phyloP scores from a whole-genome alignment of 2,329 filamentous ascomycete species.

The Rhexocercosporidium sp. region DNA sequence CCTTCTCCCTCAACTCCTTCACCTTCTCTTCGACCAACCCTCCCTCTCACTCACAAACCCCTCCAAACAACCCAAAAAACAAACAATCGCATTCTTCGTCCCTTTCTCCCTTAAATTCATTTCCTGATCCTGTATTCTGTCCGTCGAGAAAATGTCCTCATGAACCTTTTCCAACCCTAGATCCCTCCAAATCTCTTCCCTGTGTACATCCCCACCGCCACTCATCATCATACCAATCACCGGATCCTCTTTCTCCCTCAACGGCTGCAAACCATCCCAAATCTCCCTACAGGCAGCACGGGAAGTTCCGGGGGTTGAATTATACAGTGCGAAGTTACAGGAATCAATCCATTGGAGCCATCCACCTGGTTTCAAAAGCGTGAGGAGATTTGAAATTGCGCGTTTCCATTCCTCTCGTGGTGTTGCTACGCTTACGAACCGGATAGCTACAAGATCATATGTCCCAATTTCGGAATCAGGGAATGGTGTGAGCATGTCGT shows the following conservation, averaged over 20 bases:
- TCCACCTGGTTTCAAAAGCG: constrained; percentile 21
- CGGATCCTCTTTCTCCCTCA: constrained; percentile 14
- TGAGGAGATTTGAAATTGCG: constrained; percentile 12
- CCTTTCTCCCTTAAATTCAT: constrained; percentile 14
- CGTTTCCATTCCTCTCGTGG: constrained; percentile 19
- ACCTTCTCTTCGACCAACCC: constrained; percentile 26
- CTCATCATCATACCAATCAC: constrained; percentile 24
- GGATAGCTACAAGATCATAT: constrained; percentile 39
- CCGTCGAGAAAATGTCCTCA: constrained; percentile 25
- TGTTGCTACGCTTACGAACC: constrained; percentile 36
- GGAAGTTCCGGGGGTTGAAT: constrained; percentile 9
- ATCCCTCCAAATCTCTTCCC: constrained; percentile 12
- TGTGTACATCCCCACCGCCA: constrained; percentile 11
- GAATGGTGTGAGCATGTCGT: constrained; percentile 36
- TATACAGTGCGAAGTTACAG: constrained; percentile 25
- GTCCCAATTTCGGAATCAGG: constrained; percentile 29
- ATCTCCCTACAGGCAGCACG: constrained; percentile 20
- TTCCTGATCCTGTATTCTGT: constrained; percentile 12
- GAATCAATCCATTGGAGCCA: constrained; percentile 27
- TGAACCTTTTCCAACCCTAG: constrained; percentile 18
- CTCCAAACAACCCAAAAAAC: constrained; percentile 13
- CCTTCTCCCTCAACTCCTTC: constrained; percentile 7
- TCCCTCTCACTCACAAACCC: neutral
- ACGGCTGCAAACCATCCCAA: constrained; percentile 18
- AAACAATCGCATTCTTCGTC: constrained; percentile 20